Evolutionary conservation across 331 rosid species (phyloP).

Genomic region (Malus hybrid): DNA sequence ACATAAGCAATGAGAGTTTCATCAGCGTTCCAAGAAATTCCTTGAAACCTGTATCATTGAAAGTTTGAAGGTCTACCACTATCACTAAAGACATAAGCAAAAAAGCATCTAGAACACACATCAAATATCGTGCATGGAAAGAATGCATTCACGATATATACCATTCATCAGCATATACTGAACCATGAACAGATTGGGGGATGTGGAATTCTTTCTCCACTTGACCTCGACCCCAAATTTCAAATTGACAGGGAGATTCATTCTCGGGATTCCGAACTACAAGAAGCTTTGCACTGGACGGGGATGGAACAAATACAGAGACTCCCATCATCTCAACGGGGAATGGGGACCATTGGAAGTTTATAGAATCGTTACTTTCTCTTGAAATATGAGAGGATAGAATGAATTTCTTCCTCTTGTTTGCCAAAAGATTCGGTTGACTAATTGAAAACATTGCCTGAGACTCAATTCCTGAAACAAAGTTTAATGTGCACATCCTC

Average conservation of each 20-base stretch:
- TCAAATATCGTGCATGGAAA: conserved; percentile 2
- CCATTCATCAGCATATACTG: conserved; percentile 86
- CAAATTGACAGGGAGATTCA: conserved; percentile 57
- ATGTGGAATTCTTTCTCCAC: conserved; percentile 60
- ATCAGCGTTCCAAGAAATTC: conserved; percentile 78
- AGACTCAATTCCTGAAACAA: conserved; percentile 27
- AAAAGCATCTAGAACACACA: background rate
- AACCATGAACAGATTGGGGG: conserved; percentile 72
- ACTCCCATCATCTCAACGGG: conserved; percentile 76
- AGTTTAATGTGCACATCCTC: background rate
- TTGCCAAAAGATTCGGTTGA: conserved; percentile 66
- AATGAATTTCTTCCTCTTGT: conserved; percentile 62
- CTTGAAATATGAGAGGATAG: conserved; percentile 49
- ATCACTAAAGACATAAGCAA: background rate
- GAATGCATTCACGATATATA: conserved; percentile 10
- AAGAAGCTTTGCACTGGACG: conserved; percentile 67
- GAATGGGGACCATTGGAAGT: conserved; percentile 70
- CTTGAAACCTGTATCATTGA: conserved; percentile 72
- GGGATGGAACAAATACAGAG: conserved; percentile 73
- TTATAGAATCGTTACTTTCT: conserved; percentile 26
- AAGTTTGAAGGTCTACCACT: background rate
- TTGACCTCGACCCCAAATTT: conserved; percentile 63
- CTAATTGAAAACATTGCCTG: conserved; percentile 62
- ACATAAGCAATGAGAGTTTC: conserved; percentile 78
- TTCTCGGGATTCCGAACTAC: conserved; percentile 62